Base-by-base conservation (phyloP, 495 filamentous ascomycete species). In the Penicillium coffeae region DNA sequence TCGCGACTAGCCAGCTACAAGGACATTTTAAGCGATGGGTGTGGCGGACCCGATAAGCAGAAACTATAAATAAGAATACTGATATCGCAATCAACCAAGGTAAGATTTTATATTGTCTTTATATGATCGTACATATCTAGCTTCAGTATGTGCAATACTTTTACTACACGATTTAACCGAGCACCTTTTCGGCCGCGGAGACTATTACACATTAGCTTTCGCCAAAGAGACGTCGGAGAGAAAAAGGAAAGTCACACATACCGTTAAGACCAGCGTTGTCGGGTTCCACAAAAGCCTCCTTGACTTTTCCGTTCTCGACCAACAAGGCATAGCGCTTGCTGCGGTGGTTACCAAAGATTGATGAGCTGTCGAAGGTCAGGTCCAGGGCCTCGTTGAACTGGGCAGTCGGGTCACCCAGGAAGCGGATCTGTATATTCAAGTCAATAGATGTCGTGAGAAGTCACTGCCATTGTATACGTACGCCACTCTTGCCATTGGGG, bases 241-340 rank as follows among this genome's bases (percentile, higher is more conserved):
- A 35, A 40, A 20, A n/a, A 43, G 34, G 10, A 38, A 1, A 7
- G 9, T 3, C 21, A 34, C 20, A 58, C 78, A 64, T 69, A 93
- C 89, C 87, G 51, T 86, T 77, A 10, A 93, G 76, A 27, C 93
- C 90, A 27, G 89, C 94, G 70, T 92, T 96, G 69, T 98, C 92
- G 15, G 91, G 90, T 75, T 97, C 93, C 35, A 96, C 78, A 53
- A 86, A 80, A 37, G 85, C 70, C 51, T 82, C 77, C 69, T 78
- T 85, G 59, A 90, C 85, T 68, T 86, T 89, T 38, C 89, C 88
- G 55, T 87, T 71, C 70, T 91, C 81, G 40, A 92, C 70, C 21
- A 87, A 72, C 40, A 96, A 74, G 20, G 87, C 88, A 63, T 95
- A 98, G 42, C 93, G 78, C 87, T 94, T 96, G 70, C 84, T 85